Percentiles rank a stretch among this genome's conserved stretches.
phyloP scores from a whole-genome alignment of 2,329 filamentous ascomycete species.

The Talaromyces sp. region DNA sequence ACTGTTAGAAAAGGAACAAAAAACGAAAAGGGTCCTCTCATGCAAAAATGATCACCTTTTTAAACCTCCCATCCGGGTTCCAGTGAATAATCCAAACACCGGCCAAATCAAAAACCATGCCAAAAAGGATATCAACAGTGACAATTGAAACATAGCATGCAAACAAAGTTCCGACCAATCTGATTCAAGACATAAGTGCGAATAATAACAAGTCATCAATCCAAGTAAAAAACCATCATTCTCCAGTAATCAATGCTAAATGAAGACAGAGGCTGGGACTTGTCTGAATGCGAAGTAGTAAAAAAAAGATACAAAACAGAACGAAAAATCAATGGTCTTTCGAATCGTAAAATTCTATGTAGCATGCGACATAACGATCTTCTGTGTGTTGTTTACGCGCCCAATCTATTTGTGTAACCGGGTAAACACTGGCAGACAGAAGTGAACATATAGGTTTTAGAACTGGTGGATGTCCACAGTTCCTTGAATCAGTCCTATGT shows the following conservation, averaged over 20 bases:
- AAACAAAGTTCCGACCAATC: background rate
- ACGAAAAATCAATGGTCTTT: background rate
- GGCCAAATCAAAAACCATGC: background rate
- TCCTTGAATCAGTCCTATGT: background rate
- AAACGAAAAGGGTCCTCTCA: background rate
- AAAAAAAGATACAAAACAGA: background rate
- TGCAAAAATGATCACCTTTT: background rate
- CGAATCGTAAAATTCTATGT: background rate
- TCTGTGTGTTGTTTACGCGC: background rate
- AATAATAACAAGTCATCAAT: slow-evolving; percentile 1
- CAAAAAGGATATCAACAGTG: background rate
- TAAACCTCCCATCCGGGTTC: background rate
- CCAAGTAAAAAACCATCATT: background rate
- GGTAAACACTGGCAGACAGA: background rate
- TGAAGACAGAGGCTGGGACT: background rate
- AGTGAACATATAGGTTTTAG: background rate
- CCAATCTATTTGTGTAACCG: background rate
- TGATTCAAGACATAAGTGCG: slow-evolving; percentile 2
- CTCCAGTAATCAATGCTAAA: background rate
- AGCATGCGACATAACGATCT: background rate
- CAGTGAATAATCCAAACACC: background rate
- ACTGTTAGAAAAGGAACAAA: background rate
- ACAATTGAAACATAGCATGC: background rate
- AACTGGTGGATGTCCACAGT: background rate
- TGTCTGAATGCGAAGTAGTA: background rate